Percentiles rank a stretch among this genome's conserved stretches.
Conservation (phyloP, 305 asterid genomes). For the Rubia peregrina region DNA sequence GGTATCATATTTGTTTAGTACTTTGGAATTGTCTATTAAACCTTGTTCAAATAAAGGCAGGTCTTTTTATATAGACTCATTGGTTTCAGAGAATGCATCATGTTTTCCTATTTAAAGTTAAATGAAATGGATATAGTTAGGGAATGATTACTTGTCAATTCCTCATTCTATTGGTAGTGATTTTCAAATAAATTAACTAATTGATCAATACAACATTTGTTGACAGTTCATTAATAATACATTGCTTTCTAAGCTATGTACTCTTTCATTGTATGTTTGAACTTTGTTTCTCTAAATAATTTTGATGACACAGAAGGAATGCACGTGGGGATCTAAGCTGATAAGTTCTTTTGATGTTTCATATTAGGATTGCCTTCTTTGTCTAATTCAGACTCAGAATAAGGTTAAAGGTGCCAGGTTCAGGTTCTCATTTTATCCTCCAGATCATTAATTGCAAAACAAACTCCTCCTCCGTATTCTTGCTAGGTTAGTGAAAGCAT, state of each 20-base stretch:
- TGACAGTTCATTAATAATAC: background rate
- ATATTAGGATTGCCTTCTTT: slow-evolving; percentile 99
- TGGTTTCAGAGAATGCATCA: background rate
- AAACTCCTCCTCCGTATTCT: too few relatives aligned
- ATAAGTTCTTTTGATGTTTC: slow-evolving; percentile 42
- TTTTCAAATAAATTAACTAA: background rate
- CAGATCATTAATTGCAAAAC: too few relatives aligned
- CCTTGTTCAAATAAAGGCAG: background rate
- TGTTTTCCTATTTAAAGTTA: background rate
- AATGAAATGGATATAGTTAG: background rate
- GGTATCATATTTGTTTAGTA: slow-evolving; percentile 29
- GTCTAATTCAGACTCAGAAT: too few relatives aligned
- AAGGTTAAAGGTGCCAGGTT: too few relatives aligned
- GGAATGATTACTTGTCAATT: background rate
- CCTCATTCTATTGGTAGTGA: background rate
- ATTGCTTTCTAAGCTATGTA: background rate
- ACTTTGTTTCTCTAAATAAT: background rate
- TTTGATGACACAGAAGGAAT: background rate
- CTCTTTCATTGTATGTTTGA: background rate
- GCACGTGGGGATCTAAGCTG: slow-evolving; percentile 22
- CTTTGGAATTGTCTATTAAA: background rate
- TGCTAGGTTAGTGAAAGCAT: too few relatives aligned
- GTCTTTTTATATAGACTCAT: background rate
- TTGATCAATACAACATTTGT: background rate
- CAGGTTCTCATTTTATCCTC: too few relatives aligned